Conservation (phyloP, 768 basidiomycete species). For the Psilocybe azurescens region DNA sequence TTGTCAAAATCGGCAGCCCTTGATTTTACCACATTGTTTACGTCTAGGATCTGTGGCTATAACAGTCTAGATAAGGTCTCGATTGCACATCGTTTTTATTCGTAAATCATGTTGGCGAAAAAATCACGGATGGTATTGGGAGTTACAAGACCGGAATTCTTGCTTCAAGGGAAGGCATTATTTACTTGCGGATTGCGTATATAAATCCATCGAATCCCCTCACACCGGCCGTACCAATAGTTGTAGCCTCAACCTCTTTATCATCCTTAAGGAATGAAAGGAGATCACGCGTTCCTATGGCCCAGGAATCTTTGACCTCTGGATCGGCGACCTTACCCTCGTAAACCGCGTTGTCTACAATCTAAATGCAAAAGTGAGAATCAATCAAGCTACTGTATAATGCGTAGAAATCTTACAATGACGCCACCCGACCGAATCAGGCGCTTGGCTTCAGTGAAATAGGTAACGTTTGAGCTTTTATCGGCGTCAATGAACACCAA, state of each 20-base stretch:
- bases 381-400: background rate
- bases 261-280: slow-evolving; percentile 53
- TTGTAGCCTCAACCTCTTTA: slow-evolving; percentile 56
- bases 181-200: slow-evolving; percentile 44
- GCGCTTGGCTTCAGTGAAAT: slow-evolving; percentile 64
- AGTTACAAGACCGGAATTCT: too few relatives aligned
- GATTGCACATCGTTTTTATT: too few relatives aligned
- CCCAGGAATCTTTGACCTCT: slow-evolving; percentile 30
- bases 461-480: slow-evolving; percentile 55
- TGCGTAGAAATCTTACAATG: slow-evolving; percentile 46
- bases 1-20: too few relatives aligned
- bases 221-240: slow-evolving; percentile 53
- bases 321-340: slow-evolving; percentile 50
- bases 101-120: too few relatives aligned
- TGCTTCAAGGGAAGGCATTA: background rate
- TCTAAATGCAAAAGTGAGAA: slow-evolving; percentile 32
- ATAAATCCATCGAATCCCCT: slow-evolving; percentile 62
- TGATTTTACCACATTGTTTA: too few relatives aligned
- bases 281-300: slow-evolving; percentile 53
- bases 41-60: too few relatives aligned
- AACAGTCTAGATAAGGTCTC: too few relatives aligned
- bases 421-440: slow-evolving; percentile 64
- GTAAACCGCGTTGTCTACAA: slow-evolving; percentile 68
- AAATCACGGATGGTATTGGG: too few relatives aligned
- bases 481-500: slow-evolving; percentile 79